Evolutionary conservation across 768 basidiomycete genomes (phyloP), one percentile per base, ranked within the genome.

Genomic region (Tubosaeta sp.): DNA sequence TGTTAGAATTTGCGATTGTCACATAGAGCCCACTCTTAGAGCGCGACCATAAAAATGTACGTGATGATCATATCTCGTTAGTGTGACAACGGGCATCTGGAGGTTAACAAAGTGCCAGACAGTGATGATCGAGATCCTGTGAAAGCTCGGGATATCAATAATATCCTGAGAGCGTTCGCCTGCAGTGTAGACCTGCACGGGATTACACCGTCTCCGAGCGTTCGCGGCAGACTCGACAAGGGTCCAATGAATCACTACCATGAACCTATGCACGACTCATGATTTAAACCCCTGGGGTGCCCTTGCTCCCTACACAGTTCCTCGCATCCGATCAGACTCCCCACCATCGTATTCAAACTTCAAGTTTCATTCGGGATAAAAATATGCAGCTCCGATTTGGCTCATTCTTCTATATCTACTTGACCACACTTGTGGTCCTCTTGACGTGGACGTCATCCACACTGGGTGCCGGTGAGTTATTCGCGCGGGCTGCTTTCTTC

Each of bases 401-500:
- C 24, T 4, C 47, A 2, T 25, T 39, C 13, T 43, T 22, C 1
- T 44, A 32, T 34, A 5, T 46, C 34, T 49, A 39, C n/a, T 22
- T 53, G 22, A 36, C 29, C 13, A 10, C 31, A 7, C 29, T 57
- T 9, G 13, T 49, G 35, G 18, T 46, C 29, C 34, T 57, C 36
- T 49, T 39, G 31, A 36, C 51, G 2, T 58, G 46, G 47, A 35
- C 51, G 6, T 35, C 50, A 16, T 46, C 35, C 44, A 51, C 10
- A 14, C 50, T 49, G 14, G 39, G 47, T 13, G 56, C 51, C 5
- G 51, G 56, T 49, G 24, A 49, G 57, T 58, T 1, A 12, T 30
- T 14, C 13, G 11, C 16, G 16, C 35, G 13, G n/a, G 2, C 2
- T 31, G 14, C 6, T 21, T 7, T 21, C 39, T n/a, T 25, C 44